Conservation (phyloP, 768 basidiomycete species). For the Trametopsis cervina region DNA sequence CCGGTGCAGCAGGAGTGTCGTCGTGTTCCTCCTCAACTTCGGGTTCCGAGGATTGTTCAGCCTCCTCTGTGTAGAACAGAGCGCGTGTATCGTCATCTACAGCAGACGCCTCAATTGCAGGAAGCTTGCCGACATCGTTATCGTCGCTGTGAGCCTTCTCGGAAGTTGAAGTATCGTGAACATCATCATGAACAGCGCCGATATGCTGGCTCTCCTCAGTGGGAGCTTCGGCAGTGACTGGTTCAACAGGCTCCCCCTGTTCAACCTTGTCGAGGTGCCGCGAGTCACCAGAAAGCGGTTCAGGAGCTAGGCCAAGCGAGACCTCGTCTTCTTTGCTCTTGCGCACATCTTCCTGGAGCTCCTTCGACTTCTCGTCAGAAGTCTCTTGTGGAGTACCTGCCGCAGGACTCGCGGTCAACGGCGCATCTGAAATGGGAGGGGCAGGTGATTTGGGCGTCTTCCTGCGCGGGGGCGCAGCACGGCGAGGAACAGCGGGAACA, state of each 20-base stretch:
- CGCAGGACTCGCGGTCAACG: slow-evolving; percentile 22
- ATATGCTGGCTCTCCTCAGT: not conserved
- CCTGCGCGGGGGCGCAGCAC: slow-evolving; percentile 69
- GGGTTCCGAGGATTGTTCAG: not conserved
- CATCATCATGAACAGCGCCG: not conserved
- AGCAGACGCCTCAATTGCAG: not conserved
- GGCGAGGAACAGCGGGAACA: slow-evolving; percentile 63
- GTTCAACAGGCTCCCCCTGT: not conserved
- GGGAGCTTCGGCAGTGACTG: not conserved
- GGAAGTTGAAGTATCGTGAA: not conserved
- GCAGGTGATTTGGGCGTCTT: slow-evolving; percentile 47
- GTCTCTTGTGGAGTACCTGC: slow-evolving; percentile 11
- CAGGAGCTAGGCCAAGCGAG: slow-evolving; percentile 2
- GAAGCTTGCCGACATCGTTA: not conserved
- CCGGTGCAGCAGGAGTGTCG: not conserved
- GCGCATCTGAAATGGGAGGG: slow-evolving; percentile 7
- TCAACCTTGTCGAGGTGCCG: not conserved
- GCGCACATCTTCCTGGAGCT: slow-evolving; percentile 3
- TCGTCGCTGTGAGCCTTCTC: slow-evolving; percentile 1
- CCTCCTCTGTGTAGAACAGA: not conserved
- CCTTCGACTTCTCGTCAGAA: slow-evolving; percentile 4
- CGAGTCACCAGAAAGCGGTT: not conserved
- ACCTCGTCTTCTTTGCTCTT: slow-evolving; percentile 13
- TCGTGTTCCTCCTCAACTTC: not conserved
- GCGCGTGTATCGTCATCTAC: not conserved